Percentiles rank a stretch among this genome's conserved stretches.
Evolutionary conservation across 2,329 filamentous ascomycete genomes (phyloP).

Genomic region (Bipolaris cookei): DNA sequence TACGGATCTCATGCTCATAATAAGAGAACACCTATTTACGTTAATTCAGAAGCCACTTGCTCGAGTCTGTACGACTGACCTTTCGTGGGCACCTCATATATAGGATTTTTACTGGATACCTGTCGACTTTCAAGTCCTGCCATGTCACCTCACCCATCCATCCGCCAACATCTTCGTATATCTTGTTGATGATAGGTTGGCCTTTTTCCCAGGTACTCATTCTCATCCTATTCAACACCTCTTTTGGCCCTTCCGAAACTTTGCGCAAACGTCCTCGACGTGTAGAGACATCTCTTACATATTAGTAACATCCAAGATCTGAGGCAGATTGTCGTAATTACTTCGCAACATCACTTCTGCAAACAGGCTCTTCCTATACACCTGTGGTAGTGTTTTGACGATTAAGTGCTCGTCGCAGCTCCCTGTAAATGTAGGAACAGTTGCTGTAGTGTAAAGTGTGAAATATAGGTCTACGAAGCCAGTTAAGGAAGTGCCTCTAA

Average conservation of each 20-base stretch:
- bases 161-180: neutral
- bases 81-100: conserved; percentile 1
- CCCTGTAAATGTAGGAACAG: neutral
- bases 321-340: neutral
- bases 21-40: neutral
- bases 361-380: neutral
- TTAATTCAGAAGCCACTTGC: neutral
- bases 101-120: neutral
- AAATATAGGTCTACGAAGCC: no score
- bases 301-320: neutral
- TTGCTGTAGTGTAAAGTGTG: neutral
- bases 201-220: conserved; percentile 2
- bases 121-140: neutral
- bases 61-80: neutral
- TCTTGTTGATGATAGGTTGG: neutral
- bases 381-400: neutral
- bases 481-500: no score
- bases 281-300: neutral
- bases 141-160: neutral
- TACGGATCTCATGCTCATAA: neutral
- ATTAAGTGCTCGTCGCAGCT: neutral
- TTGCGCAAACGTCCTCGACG: neutral
- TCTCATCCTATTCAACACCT: neutral
- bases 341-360: neutral
- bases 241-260: neutral